Evolutionary conservation across 2,329 filamentous ascomycete species (phyloP).

Genomic region (Verticillium isaacii): DNA sequence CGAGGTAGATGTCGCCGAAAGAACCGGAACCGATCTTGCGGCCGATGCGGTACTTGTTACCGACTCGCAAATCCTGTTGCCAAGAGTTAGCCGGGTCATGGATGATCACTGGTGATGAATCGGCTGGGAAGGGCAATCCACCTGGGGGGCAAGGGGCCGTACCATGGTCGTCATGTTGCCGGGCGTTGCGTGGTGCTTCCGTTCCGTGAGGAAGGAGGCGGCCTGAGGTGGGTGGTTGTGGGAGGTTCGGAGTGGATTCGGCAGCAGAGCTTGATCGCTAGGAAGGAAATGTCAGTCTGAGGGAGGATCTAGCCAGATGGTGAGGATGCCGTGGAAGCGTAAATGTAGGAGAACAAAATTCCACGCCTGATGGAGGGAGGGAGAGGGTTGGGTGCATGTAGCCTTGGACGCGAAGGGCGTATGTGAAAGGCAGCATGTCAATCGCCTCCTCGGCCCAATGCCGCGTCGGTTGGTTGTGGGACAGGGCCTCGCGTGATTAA

Average conservation of each 20-base stretch:
- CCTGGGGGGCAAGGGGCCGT: neutral
- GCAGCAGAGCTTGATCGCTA: neutral
- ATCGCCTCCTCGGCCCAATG: neutral
- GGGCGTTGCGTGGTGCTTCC: neutral
- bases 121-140: neutral
- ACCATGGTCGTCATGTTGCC: slow-evolving; percentile 5
- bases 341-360: neutral
- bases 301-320: neutral
- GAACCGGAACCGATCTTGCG: slow-evolving; percentile 15
- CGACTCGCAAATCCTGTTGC: slow-evolving; percentile 13
- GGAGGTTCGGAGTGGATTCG: neutral
- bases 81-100: slow-evolving; percentile 2
- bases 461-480: neutral
- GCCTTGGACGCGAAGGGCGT: neutral
- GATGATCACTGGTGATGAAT: neutral
- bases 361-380: neutral
- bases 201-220: neutral
- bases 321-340: neutral
- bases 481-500: neutral
- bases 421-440: neutral
- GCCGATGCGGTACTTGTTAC: slow-evolving; percentile 14
- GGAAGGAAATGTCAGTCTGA: neutral
- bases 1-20: slow-evolving; percentile 15
- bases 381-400: neutral
- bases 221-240: neutral